These are phyloP conservation scores for Paramyrothecium roridum DNA, from an alignment of 2,329 filamentous ascomycete species.

Conservation along the genomic window DNA sequence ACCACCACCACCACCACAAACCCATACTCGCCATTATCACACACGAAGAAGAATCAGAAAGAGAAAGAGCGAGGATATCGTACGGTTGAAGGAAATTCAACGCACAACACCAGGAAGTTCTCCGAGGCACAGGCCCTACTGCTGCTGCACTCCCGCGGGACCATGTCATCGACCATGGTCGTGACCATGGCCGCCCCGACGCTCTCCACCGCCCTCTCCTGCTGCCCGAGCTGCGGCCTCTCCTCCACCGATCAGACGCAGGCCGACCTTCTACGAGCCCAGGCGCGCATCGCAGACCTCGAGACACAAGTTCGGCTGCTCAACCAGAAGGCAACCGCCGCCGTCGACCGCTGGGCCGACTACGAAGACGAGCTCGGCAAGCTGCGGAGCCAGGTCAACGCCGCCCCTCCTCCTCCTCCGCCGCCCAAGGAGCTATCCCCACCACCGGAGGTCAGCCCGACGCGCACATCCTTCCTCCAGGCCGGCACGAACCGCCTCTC, in stretches of 20 bases:
- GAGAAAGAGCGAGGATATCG: no score
- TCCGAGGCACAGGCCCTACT: not conserved
- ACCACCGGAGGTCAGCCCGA: conserved; percentile 20
- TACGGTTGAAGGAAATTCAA: not conserved
- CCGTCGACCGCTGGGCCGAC: conserved; percentile 66
- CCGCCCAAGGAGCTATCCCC: conserved; percentile 14
- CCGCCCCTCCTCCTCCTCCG: conserved; percentile 4
- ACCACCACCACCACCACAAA: not conserved
- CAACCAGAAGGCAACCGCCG: conserved; percentile 66
- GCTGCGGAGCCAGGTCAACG: conserved; percentile 43
- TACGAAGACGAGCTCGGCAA: conserved; percentile 74
- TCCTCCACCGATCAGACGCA: conserved; percentile 31
- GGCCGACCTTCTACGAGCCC: conserved; percentile 47
- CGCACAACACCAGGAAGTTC: not conserved
- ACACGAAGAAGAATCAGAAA: no score
- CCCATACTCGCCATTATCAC: not conserved
- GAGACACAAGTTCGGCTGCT: conserved; percentile 68
- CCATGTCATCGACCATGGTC: conserved; percentile 26
- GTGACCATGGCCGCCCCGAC: conserved; percentile 29
- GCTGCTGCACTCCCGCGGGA: conserved; percentile 4
- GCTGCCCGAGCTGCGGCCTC: conserved; percentile 52
- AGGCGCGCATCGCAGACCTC: conserved; percentile 63
- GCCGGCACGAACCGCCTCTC: conserved; percentile 42
- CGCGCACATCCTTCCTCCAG: conserved; percentile 43
- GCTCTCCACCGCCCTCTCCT: conserved; percentile 22